Conservation (phyloP, 2,329 filamentous ascomycete species). For the Ophiostoma sp. region DNA sequence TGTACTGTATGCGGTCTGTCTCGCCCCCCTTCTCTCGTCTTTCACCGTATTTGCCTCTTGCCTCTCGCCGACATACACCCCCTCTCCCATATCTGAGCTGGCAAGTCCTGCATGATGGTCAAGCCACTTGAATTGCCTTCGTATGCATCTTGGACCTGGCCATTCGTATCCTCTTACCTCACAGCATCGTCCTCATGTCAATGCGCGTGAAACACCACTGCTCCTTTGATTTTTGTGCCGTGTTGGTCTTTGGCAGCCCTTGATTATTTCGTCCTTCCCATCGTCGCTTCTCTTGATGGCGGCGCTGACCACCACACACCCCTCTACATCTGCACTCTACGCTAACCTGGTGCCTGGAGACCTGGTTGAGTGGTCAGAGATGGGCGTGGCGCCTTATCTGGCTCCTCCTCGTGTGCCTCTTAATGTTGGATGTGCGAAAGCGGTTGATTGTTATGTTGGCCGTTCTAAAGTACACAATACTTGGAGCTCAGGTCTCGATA, state of each 20-base stretch:
- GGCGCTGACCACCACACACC: background rate
- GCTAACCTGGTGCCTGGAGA: constrained; percentile 19
- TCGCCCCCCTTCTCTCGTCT: background rate
- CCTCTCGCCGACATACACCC: background rate
- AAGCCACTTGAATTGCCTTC: background rate
- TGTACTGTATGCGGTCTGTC: background rate
- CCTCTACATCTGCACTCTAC: background rate
- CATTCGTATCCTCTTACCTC: background rate
- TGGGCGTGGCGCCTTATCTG: background rate
- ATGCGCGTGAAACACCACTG: background rate
- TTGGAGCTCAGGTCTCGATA: background rate
- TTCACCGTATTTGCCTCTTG: background rate
- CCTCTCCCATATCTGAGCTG: background rate
- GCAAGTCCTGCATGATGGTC: background rate
- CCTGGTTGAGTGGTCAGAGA: background rate
- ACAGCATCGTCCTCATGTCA: background rate
- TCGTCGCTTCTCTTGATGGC: too few species aligned
- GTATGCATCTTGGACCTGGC: background rate
- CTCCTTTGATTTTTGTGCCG: background rate
- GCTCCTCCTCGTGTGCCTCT: background rate
- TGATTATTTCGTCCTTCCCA: background rate
- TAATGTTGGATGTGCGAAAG: constrained; percentile 1
- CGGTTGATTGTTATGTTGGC: background rate
- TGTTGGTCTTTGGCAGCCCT: background rate
- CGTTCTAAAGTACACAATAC: constrained; percentile 8